Evolutionary conservation across 2,329 filamentous ascomycete species (phyloP).

Genomic region (Fusarium musae): DNA sequence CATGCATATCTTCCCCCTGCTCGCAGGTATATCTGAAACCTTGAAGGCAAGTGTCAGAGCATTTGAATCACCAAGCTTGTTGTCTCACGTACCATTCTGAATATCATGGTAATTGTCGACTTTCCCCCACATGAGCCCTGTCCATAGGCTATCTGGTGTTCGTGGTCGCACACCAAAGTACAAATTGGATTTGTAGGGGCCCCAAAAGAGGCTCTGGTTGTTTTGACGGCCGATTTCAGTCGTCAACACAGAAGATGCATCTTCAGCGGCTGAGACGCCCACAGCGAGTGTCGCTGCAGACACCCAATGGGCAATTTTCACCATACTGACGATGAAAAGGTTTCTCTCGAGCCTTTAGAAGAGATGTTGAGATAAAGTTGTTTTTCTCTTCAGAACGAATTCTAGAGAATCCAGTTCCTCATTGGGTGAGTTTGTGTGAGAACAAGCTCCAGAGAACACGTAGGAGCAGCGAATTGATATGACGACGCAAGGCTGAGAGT

Average conservation of each 20-base stretch:
- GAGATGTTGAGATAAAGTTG: background rate
- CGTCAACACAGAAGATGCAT: constrained; percentile 54
- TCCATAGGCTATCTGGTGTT: constrained; percentile 81
- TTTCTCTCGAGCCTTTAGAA: background rate
- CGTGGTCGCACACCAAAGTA: constrained; percentile 92
- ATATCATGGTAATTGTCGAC: constrained; percentile 82
- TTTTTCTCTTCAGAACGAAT: background rate
- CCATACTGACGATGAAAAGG: constrained; percentile 41
- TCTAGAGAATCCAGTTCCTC: constrained; percentile 11
- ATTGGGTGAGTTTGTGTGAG: constrained; percentile 9
- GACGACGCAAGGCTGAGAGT: constrained; percentile 44
- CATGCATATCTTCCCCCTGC: constrained; percentile 91
- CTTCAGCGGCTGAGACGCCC: constrained; percentile 43
- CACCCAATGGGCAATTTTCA: constrained; percentile 47
- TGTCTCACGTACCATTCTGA: constrained; percentile 71
- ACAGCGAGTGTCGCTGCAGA: constrained; percentile 45
- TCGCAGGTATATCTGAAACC: constrained; percentile 95
- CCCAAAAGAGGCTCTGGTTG: constrained; percentile 94
- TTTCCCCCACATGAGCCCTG: constrained; percentile 88
- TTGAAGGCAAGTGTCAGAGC: constrained; percentile 49
- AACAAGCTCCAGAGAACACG: constrained; percentile 41
- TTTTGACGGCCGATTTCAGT: constrained; percentile 64
- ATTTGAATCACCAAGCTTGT: background rate
- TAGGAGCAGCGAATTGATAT: constrained; percentile 22
- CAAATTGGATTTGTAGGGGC: constrained; percentile 91